Evolutionary conservation across 2,329 filamentous ascomycete genomes (phyloP), one percentile per base, ranked within the genome.

Genomic region (Hypoxylon sp.): DNA sequence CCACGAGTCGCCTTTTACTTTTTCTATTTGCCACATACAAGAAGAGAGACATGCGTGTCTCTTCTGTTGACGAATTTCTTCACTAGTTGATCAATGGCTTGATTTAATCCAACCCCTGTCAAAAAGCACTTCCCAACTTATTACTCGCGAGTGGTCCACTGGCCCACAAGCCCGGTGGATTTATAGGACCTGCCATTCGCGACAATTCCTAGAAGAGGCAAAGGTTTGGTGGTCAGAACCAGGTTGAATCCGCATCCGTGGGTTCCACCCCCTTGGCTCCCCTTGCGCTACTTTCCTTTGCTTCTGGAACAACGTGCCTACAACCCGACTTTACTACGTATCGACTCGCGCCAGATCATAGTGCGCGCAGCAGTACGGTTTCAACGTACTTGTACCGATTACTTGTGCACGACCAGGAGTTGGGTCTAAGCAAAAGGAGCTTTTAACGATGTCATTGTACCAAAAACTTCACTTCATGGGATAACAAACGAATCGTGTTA

Each of bases 171-270:
- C 64, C 71, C 65, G 52, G 59, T 63, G 68, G 66, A 54, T 60
- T 46, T 53, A 64, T 59, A 55, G 55, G 58, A 11, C 59, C 57
- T 73, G 63, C 59, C 66, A 74, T 72, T 78, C 75, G 75, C 74
- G 75, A 78, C 73, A 72, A 72, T 76, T 73, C 63, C 76, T 75
- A 58, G 59, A 78, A 73, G 44, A 46, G 72, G 75, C 55, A 74
- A 77, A 71, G 74, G 61, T 65, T 37, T 48, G 57, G 61, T 66
- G 61, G 59, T 63, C 52, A 63, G 48, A 59, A 42, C 63, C 63
- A 55, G 63, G 51, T 63, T 53, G 17, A 55, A 63, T 63, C 59
- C 61, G 63, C 70, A 62, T 62, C 63, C 50, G 60, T 54, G 58
- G 53, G 50, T 58, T 51, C 60, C 22, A 50, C 58, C 69, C 69